Percentiles rank a stretch among this genome's conserved stretches.
Evolutionary conservation across 2,329 filamentous ascomycete genomes (phyloP).

Genomic region (Cylindrodendrum hubeiense): DNA sequence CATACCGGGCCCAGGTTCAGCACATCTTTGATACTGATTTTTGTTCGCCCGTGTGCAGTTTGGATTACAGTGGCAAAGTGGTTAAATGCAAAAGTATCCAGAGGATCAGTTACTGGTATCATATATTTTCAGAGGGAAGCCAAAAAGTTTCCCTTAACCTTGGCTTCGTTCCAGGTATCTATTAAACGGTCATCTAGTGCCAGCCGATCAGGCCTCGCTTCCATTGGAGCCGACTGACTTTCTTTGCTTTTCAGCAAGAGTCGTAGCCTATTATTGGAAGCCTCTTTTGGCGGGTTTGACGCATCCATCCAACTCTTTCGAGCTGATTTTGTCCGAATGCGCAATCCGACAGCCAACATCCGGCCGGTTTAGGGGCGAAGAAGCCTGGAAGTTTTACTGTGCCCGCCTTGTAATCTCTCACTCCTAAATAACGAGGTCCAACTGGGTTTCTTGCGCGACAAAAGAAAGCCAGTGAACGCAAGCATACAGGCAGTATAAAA

Average conservation of each 20-base stretch:
- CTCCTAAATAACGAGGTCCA: not conserved
- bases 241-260: not conserved
- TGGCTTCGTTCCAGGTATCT: conserved; percentile 3
- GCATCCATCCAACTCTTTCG: conserved; percentile 1
- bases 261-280: not conserved
- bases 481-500: not conserved
- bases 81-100: not conserved
- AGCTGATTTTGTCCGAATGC: not conserved
- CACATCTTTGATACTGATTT: not conserved
- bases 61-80: not conserved
- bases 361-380: not conserved
- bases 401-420: not conserved
- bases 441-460: not conserved
- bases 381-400: not conserved
- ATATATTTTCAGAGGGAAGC: conserved; percentile 2
- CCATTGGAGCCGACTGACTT: not conserved
- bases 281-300: not conserved
- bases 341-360: not conserved
- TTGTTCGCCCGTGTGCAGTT: not conserved
- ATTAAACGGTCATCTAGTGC: conserved; percentile 2
- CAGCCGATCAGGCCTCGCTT: not conserved
- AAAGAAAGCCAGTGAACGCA: not conserved
- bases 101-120: not conserved
- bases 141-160: not conserved
- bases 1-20: not conserved